Evolutionary conservation across 169 alveolate genomes (phyloP).

Genomic region (Eimeria nieschulzi): DNA sequence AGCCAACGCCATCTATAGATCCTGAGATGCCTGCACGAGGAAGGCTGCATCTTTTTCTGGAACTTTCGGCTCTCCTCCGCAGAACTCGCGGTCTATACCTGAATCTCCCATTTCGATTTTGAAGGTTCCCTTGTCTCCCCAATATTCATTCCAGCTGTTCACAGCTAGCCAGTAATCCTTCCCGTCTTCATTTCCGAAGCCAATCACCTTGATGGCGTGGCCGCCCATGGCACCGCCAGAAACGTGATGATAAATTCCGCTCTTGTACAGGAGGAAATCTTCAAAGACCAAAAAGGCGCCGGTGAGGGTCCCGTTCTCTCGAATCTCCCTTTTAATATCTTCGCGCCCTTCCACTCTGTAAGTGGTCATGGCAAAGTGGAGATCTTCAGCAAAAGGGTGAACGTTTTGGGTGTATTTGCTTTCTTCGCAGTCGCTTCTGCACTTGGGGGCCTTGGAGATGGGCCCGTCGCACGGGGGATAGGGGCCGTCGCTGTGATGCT

Average conservation of each 20-base stretch:
- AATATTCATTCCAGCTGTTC: slow-evolving; percentile 76
- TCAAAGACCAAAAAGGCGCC: slow-evolving; percentile 85
- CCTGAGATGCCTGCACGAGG: slow-evolving; percentile 31
- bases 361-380: slow-evolving; percentile 55
- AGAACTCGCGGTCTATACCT: slow-evolving; percentile 49
- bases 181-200: slow-evolving; percentile 78
- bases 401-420: slow-evolving; percentile 32
- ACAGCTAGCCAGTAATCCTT: slow-evolving; percentile 75
- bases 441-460: slow-evolving; percentile 60
- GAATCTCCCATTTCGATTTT: slow-evolving; percentile 70
- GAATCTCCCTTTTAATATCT: slow-evolving; percentile 65
- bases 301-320: slow-evolving; percentile 76
- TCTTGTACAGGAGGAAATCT: slow-evolving; percentile 86
- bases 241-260: slow-evolving; percentile 88
- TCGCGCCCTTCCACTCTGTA: slow-evolving; percentile 50
- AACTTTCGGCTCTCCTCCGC: slow-evolving; percentile 61
- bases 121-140: slow-evolving; percentile 77
- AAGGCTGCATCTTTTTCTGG: neutral
- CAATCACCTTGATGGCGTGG: slow-evolving; percentile 88
- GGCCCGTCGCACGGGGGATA: slow-evolving; percentile 66
- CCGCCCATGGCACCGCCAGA: slow-evolving; percentile 84
- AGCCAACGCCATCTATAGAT: neutral
- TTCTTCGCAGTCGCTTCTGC: slow-evolving; percentile 72
- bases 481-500: slow-evolving; percentile 74
- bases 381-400: slow-evolving; percentile 52